A percentile compares a stretch with the other conserved stretches of the same genome.
Conservation (phyloP, 1,139 yeast genomes). For the Meyerozyma smithsonii region DNA sequence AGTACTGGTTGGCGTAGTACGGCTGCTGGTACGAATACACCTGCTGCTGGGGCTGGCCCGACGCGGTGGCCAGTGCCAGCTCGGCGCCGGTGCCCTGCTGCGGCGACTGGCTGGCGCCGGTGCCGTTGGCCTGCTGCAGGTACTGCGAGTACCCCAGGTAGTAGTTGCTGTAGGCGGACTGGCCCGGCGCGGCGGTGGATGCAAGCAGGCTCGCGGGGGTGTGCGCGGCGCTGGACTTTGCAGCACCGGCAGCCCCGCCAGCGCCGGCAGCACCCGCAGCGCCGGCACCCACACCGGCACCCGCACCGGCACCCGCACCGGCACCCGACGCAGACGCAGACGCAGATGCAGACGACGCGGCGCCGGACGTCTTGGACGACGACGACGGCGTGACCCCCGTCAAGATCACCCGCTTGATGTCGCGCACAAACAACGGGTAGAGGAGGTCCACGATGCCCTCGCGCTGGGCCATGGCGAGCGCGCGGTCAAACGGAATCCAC, state of each 20-base stretch:
- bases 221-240: slow-evolving; percentile 5
- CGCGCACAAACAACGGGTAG: slow-evolving; percentile 44
- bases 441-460: slow-evolving; percentile 39
- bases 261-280: slow-evolving; percentile 11
- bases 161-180: slow-evolving; percentile 6
- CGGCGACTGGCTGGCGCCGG: neutral
- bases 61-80: neutral
- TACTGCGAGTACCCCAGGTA: slow-evolving; percentile 1
- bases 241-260: slow-evolving; percentile 5
- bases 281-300: slow-evolving; percentile 11
- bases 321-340: slow-evolving; percentile 10
- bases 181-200: slow-evolving; percentile 10
- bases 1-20: slow-evolving; percentile 20
- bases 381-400: slow-evolving; percentile 43
- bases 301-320: slow-evolving; percentile 10
- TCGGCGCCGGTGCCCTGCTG: neutral
- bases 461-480: slow-evolving; percentile 46
- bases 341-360: slow-evolving; percentile 10
- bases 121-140: slow-evolving; percentile 1
- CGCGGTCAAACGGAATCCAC: slow-evolving; percentile 54
- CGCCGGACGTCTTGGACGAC: slow-evolving; percentile 7
- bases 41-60: slow-evolving; percentile 8
- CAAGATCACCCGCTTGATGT: slow-evolving; percentile 47
- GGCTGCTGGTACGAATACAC: slow-evolving; percentile 21
- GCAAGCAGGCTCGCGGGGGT: slow-evolving; percentile 11